phyloP scores from a whole-genome alignment of 495 filamentous ascomycete genomes.

The Penicillium cinerascens region DNA sequence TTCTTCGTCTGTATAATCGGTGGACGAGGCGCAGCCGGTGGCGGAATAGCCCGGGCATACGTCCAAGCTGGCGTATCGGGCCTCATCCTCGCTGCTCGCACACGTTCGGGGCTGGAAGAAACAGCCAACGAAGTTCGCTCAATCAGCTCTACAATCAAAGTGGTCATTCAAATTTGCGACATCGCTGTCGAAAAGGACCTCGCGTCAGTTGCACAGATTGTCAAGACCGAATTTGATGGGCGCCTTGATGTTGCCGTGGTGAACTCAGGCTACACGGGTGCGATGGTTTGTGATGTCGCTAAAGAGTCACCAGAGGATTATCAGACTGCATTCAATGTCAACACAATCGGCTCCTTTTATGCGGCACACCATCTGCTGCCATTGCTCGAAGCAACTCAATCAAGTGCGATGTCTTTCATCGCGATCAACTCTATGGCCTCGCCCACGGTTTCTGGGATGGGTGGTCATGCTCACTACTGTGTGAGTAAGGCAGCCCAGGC shows the following conservation, averaged over 20 bases:
- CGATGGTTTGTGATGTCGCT: slow-evolving; percentile 27
- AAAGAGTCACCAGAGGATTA: slow-evolving; percentile 17
- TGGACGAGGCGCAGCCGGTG: slow-evolving; percentile 43
- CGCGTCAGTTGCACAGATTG: slow-evolving; percentile 19
- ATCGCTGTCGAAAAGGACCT: not conserved
- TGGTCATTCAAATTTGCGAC: slow-evolving; percentile 7
- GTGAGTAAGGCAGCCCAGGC: slow-evolving; percentile 39
- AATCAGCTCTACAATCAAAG: slow-evolving; percentile 26
- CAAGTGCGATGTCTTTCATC: slow-evolving; percentile 29
- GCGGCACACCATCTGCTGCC: slow-evolving; percentile 18
- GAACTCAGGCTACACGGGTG: slow-evolving; percentile 39
- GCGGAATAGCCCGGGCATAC: slow-evolving; percentile 38
- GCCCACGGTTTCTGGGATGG: slow-evolving; percentile 16
- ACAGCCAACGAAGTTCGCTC: slow-evolving; percentile 26
- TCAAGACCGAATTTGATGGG: slow-evolving; percentile 23
- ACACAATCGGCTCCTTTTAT: not conserved
- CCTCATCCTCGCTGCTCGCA: slow-evolving; percentile 41
- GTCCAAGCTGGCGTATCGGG: slow-evolving; percentile 35
- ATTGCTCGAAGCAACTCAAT: slow-evolving; percentile 26
- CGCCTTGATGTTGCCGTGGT: slow-evolving; percentile 41
- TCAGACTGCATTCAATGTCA: not conserved
- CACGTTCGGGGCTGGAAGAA: slow-evolving; percentile 23
- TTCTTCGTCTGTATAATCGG: slow-evolving; percentile 48
- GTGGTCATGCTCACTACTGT: slow-evolving; percentile 30
- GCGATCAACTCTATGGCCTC: slow-evolving; percentile 26